Percentiles rank a stretch among this genome's conserved stretches.
Evolutionary conservation across 805 yeast genomes (phyloP).

Genomic region (Ogataea neopini): DNA sequence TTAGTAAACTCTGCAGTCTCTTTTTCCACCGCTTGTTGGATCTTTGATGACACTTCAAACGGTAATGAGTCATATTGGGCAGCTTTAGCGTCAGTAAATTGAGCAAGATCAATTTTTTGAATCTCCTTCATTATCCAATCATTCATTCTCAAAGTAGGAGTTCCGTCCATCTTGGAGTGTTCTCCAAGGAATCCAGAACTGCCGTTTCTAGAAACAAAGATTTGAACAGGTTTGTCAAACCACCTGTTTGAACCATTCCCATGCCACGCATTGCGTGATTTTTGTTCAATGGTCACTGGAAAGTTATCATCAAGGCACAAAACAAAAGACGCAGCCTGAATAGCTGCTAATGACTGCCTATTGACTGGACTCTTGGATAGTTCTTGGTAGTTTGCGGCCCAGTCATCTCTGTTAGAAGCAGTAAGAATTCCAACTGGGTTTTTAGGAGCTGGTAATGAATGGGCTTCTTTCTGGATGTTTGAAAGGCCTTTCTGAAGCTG

Average conservation of each 20-base stretch:
- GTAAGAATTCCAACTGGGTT: conserved; percentile 78
- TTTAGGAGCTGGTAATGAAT: conserved; percentile 39
- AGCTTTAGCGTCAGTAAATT: conserved; percentile 8
- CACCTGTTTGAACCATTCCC: conserved; percentile 92
- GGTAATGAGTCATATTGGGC: neutral
- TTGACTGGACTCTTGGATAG: conserved; percentile 64
- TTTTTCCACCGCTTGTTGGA: conserved; percentile 49
- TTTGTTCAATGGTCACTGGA: conserved; percentile 80
- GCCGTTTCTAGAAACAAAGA: conserved; percentile 79
- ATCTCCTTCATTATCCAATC: conserved; percentile 67
- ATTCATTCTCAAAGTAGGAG: conserved; percentile 88
- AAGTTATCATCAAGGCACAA: conserved; percentile 71
- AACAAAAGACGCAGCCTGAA: conserved; percentile 78
- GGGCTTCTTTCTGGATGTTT: conserved; percentile 46
- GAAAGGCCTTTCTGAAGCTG: conserved; percentile 60
- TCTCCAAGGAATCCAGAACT: conserved; percentile 93
- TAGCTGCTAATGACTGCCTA: conserved; percentile 58
- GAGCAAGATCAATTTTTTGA: conserved; percentile 34
- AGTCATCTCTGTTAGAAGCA: conserved; percentile 81
- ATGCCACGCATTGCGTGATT: conserved; percentile 87
- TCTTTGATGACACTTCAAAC: conserved; percentile 59
- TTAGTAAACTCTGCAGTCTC: conserved; percentile 60
- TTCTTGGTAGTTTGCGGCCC: conserved; percentile 61
- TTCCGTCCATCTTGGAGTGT: conserved; percentile 98
- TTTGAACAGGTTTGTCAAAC: conserved; percentile 89